Conservation (phyloP, 768 basidiomycete species). For the Cyclocybe aegerita region DNA sequence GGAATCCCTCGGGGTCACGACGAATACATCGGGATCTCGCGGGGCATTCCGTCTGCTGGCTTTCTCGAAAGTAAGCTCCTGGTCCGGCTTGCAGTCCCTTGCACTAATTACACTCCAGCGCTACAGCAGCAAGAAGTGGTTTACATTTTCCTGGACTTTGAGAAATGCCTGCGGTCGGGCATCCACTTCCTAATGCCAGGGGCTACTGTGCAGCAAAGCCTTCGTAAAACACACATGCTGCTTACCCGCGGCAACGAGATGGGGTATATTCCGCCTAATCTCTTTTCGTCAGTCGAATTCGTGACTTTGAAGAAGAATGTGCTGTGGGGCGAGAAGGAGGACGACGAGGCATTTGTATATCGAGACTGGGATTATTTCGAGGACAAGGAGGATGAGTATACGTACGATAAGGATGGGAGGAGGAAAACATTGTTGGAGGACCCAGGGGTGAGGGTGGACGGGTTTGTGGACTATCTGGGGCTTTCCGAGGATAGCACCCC, state of each 20-base stretch:
- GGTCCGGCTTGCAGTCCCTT: background rate
- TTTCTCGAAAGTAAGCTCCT: slow-evolving; percentile 13
- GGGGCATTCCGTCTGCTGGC: slow-evolving; percentile 9
- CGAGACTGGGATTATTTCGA: no score
- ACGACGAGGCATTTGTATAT: no score
- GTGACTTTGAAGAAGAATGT: slow-evolving; percentile 10
- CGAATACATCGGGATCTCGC: slow-evolving; percentile 19
- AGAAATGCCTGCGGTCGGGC: slow-evolving; percentile 9
- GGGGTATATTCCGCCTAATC: slow-evolving; percentile 15
- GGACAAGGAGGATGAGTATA: background rate
- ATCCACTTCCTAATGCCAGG: slow-evolving; percentile 18
- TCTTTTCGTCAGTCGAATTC: slow-evolving; percentile 12
- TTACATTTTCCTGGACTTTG: slow-evolving; percentile 18
- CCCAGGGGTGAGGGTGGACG: background rate
- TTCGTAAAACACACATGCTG: slow-evolving; percentile 5
- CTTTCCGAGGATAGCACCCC: no score
- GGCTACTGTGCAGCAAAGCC: slow-evolving; percentile 7
- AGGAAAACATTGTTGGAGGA: slow-evolving; percentile 2
- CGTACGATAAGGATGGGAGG: slow-evolving; percentile 1
- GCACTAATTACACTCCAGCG: slow-evolving; percentile 4
- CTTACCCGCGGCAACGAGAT: slow-evolving; percentile 17
- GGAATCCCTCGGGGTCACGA: slow-evolving; percentile 17
- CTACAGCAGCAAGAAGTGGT: slow-evolving; percentile 12
- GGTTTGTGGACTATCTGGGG: slow-evolving; percentile 1
- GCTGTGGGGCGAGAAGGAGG: slow-evolving; percentile 14